phyloP scores from a whole-genome alignment of 768 basidiomycete genomes.

The Pleurotus djamor region DNA sequence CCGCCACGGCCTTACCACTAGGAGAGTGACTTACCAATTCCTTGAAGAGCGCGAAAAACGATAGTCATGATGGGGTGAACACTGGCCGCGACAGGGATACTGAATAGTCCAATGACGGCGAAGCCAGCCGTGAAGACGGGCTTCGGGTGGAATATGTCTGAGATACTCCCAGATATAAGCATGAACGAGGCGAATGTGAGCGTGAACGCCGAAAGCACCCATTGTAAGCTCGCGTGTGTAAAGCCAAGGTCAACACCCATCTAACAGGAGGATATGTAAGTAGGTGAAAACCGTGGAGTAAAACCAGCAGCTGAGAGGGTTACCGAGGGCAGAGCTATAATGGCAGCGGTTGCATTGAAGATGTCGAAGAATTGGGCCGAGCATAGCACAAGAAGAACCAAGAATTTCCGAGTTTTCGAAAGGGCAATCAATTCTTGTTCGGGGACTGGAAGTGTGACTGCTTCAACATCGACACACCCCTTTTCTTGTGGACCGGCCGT shows the following conservation, averaged over 20 bases:
- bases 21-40: constrained; percentile 9
- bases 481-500: not conserved
- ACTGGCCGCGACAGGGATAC: constrained; percentile 5
- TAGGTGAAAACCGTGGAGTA: not conserved
- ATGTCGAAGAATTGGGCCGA: constrained; percentile 1
- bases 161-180: not conserved
- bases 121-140: constrained; percentile 16
- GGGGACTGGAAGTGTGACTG: not conserved
- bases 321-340: not conserved
- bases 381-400: not conserved
- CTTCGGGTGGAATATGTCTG: constrained; percentile 17
- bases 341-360: not conserved
- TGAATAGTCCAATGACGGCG: constrained; percentile 8
- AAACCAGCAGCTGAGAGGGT: not conserved
- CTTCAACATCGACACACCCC: not conserved
- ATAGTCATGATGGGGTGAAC: constrained; percentile 9
- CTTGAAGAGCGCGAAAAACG: constrained; percentile 12
- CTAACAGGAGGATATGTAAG: not conserved
- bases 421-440: not conserved
- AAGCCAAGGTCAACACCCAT: not conserved
- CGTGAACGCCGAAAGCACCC: not conserved
- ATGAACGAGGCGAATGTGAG: not conserved
- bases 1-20: no score
- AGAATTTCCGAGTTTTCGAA: not conserved
- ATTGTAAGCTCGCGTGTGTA: not conserved